phyloP scores from a whole-genome alignment of 2,329 filamentous ascomycete species.

The Fusarium sp. region DNA sequence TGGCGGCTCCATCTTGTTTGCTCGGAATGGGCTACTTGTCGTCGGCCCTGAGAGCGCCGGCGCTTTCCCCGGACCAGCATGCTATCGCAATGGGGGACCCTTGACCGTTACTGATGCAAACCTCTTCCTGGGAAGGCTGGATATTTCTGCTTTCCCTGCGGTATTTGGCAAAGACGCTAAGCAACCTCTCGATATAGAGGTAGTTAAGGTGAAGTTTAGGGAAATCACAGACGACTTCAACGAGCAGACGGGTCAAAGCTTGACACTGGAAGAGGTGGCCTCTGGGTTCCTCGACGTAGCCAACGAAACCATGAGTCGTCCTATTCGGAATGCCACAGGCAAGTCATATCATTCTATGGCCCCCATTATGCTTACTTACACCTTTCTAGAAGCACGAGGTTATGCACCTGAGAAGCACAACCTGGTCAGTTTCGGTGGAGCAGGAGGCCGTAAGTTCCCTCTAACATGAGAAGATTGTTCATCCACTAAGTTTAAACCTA shows the following conservation, averaged over 20 bases:
- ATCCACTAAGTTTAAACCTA: no score
- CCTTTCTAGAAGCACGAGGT: constrained; percentile 60
- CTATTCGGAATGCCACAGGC: constrained; percentile 66
- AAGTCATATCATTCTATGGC: constrained; percentile 65
- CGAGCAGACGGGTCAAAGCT: constrained; percentile 44
- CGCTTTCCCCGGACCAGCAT: constrained; percentile 76
- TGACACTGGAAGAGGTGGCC: constrained; percentile 56
- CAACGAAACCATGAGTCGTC: constrained; percentile 74
- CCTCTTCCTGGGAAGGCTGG: constrained; percentile 68
- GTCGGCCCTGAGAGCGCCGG: constrained; percentile 78
- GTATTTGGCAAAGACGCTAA: constrained; percentile 78
- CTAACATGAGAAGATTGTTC: no score
- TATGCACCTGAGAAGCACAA: constrained; percentile 47
- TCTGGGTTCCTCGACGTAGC: constrained; percentile 80
- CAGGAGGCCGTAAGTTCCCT: constrained; percentile 62
- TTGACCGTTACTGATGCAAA: constrained; percentile 79
- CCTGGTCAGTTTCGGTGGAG: constrained; percentile 69
- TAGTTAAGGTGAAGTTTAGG: constrained; percentile 51
- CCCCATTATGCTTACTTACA: no score
- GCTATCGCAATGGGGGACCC: constrained; percentile 77
- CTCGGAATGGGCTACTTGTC: constrained; percentile 74
- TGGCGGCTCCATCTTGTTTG: constrained; percentile 67
- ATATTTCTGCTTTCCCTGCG: constrained; percentile 72
- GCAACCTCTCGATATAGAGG: constrained; percentile 56
- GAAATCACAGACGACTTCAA: constrained; percentile 55